phyloP scores from a whole-genome alignment of 2,329 filamentous ascomycete genomes.

The Tetracladium maxilliforme region DNA sequence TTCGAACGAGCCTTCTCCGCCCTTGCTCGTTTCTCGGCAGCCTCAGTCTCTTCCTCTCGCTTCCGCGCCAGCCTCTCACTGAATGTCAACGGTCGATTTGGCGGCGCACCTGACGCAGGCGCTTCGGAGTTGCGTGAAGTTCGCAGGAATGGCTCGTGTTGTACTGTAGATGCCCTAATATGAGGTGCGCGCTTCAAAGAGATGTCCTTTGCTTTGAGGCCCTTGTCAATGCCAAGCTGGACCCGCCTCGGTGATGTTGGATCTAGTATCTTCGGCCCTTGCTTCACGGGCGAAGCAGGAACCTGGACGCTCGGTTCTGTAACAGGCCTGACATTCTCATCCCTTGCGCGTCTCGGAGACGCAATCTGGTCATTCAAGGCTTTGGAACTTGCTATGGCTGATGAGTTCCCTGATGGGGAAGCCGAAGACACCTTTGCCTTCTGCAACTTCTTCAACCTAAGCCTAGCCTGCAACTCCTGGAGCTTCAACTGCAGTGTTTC shows the following conservation, averaged over 20 bases:
- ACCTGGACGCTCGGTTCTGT: constrained; percentile 46
- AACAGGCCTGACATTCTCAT: too few species aligned
- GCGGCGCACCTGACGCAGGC: constrained; percentile 2
- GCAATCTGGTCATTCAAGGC: constrained; percentile 3
- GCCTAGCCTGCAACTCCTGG: constrained; percentile 73
- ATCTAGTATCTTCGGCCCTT: constrained; percentile 31
- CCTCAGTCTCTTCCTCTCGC: constrained; percentile 36
- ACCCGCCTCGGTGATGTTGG: constrained; percentile 68
- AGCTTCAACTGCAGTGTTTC: constrained; percentile 78
- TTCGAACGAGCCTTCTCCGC: constrained; percentile 37
- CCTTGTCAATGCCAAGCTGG: constrained; percentile 79
- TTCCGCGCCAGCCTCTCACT: constrained; percentile 73
- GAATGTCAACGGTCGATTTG: too few species aligned
- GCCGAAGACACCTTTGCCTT: constrained; percentile 44
- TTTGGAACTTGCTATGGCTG: constrained; percentile 2
- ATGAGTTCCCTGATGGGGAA: constrained; percentile 7
- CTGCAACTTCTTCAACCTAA: constrained; percentile 79
- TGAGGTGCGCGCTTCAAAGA: constrained; percentile 69
- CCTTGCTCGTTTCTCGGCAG: constrained; percentile 32
- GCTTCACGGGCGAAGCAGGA: constrained; percentile 57
- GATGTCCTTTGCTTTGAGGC: constrained; percentile 63
- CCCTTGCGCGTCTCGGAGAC: constrained; percentile 8
- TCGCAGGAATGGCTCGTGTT: constrained; percentile 4
- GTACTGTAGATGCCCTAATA: too few species aligned
- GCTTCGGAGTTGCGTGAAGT: constrained; percentile 4